Conservation (phyloP, 2,329 filamentous ascomycete species). For the Claviceps purpurea region DNA sequence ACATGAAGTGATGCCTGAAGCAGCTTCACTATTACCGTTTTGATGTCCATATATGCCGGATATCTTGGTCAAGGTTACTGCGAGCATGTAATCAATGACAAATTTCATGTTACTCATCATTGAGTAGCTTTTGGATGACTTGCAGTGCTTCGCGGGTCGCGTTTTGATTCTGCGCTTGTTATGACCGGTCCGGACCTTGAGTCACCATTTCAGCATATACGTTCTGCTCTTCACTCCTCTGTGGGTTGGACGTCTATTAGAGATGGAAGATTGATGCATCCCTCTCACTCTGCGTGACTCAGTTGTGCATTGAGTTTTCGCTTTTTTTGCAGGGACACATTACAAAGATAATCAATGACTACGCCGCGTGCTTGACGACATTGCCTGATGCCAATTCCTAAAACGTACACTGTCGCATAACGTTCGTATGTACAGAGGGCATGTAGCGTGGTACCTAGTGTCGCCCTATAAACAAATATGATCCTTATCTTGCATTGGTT, state of each 20-base stretch:
- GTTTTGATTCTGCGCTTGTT: too few relatives aligned
- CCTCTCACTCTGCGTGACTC: constrained; percentile 39
- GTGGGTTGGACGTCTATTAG: constrained; percentile 41
- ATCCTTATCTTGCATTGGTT: too few relatives aligned
- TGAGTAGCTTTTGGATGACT: not conserved
- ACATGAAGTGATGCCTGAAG: constrained; percentile 18
- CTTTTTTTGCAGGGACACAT: constrained; percentile 36
- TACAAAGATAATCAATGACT: not conserved
- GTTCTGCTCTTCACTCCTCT: constrained; percentile 33
- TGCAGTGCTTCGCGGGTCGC: not conserved
- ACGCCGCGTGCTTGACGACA: too few relatives aligned
- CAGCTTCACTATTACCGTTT: not conserved
- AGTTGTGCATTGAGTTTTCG: constrained; percentile 30
- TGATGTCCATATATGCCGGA: not conserved
- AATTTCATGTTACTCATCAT: not conserved
- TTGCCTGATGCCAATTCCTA: too few relatives aligned
- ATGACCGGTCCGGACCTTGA: too few relatives aligned
- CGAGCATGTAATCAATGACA: not conserved
- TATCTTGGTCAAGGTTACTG: not conserved
- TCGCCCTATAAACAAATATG: too few relatives aligned
- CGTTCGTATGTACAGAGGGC: too few relatives aligned
- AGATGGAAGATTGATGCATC: constrained; percentile 36
- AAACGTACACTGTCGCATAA: too few relatives aligned
- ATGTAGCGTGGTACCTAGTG: too few relatives aligned
- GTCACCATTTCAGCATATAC: constrained; percentile 40